A percentile compares a stretch with the other conserved stretches of the same genome.
Evolutionary conservation across 2,329 filamentous ascomycete genomes (phyloP).

Genomic region (Alternaria infectoria): DNA sequence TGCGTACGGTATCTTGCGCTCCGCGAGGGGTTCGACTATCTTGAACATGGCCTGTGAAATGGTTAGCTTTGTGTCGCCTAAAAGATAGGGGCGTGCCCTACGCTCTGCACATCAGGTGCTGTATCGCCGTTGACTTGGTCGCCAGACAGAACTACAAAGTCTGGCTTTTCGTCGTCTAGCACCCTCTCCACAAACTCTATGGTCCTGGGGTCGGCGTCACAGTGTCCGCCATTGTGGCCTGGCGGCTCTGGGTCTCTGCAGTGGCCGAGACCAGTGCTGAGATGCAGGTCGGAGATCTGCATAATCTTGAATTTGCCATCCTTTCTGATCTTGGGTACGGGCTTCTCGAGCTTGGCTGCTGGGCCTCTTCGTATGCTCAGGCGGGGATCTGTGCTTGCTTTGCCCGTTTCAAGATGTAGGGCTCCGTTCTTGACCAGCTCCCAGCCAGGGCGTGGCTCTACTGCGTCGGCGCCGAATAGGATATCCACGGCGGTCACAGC

Average conservation of each 20-base stretch:
- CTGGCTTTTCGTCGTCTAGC: slow-evolving; percentile 90
- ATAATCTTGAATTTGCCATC: slow-evolving; percentile 97
- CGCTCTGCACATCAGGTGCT: slow-evolving; percentile 86
- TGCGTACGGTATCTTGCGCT: slow-evolving; percentile 89
- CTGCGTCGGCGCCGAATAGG: slow-evolving; percentile 87
- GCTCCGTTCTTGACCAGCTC: slow-evolving; percentile 69
- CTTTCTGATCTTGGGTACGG: slow-evolving; percentile 77
- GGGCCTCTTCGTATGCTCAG: slow-evolving; percentile 79
- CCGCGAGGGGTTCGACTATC: slow-evolving; percentile 80
- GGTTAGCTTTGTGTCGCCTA: slow-evolving; percentile 14
- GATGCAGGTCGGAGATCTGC: slow-evolving; percentile 91
- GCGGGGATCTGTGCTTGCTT: slow-evolving; percentile 71
- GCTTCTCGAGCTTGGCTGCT: slow-evolving; percentile 68
- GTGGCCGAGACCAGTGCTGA: slow-evolving; percentile 84
- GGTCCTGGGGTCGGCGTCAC: slow-evolving; percentile 90
- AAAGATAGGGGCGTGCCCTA: slow-evolving; percentile 49
- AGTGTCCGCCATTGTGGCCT: slow-evolving; percentile 73
- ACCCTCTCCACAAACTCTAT: slow-evolving; percentile 85
- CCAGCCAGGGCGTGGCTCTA: slow-evolving; percentile 89
- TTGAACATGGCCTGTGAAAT: slow-evolving; percentile 81
- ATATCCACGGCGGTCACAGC: slow-evolving; percentile 84
- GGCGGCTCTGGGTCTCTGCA: slow-evolving; percentile 88
- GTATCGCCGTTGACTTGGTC: slow-evolving; percentile 97
- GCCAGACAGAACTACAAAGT: slow-evolving; percentile 88
- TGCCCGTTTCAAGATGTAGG: slow-evolving; percentile 70